These are phyloP conservation scores for Nymphaea thermarum DNA, from an alignment of 164 flowering plant species.

Conservation along the genomic window DNA sequence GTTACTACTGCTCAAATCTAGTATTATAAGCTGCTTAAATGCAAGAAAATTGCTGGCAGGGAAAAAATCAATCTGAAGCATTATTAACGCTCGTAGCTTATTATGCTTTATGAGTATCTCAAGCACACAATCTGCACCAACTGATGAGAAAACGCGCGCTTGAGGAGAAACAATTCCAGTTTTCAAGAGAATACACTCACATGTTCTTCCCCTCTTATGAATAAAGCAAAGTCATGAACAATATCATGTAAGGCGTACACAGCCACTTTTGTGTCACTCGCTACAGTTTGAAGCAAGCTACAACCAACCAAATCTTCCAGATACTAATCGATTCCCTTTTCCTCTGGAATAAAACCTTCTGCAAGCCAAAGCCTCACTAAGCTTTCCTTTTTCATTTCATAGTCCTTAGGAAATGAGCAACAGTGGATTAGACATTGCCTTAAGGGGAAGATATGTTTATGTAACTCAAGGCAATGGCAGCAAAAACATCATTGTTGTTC, in stretches of 20 bases:
- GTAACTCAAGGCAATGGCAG: conserved; percentile 3
- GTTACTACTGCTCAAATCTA: neutral
- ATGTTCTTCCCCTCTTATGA: neutral
- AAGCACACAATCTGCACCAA: neutral
- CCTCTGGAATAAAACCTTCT: neutral
- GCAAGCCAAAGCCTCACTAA: conserved; percentile 4
- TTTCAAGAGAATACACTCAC: neutral
- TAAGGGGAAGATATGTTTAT: neutral
- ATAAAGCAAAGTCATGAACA: neutral
- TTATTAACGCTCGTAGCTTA: neutral
- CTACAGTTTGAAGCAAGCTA: neutral
- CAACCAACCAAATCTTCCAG: neutral
- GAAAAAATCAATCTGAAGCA: neutral
- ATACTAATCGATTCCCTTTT: neutral
- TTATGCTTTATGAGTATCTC: neutral
- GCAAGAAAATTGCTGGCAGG: neutral
- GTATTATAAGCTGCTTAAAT: neutral
- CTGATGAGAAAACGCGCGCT: neutral
- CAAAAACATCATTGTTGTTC: neutral
- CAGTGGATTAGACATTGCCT: conserved; percentile 5
- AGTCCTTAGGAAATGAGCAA: conserved; percentile 4
- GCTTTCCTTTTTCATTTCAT: neutral
- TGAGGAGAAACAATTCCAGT: neutral
- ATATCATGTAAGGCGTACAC: neutral
- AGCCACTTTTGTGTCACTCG: neutral